A percentile compares a stretch with the other conserved stretches of the same genome.
Evolutionary conservation across 1,139 yeast species (phyloP).

Genomic region (Candida sanyaensis): DNA sequence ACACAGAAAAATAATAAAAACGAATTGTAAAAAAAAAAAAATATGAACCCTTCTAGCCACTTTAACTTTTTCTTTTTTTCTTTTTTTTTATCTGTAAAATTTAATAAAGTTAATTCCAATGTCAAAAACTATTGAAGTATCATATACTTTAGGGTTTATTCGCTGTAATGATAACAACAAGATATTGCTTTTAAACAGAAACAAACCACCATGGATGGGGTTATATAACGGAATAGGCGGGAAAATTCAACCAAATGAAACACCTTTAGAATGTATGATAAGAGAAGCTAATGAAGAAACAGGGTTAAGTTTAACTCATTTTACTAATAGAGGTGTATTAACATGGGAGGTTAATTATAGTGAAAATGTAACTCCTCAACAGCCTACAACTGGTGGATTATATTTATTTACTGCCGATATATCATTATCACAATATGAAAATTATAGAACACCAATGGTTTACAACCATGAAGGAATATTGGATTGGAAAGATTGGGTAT

Average conservation of each 20-base stretch:
- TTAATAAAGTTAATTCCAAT: background rate
- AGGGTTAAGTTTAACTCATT: constrained; percentile 33
- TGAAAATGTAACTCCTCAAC: constrained; percentile 2
- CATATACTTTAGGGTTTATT: constrained; percentile 43
- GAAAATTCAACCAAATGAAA: constrained; percentile 37
- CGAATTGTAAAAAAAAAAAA: too few relatives aligned
- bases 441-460: constrained; percentile 27
- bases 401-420: constrained; percentile 44
- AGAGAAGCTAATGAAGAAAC: constrained; percentile 50
- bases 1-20: too few relatives aligned
- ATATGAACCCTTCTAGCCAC: too few relatives aligned
- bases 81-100: background rate
- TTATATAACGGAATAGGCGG: constrained; percentile 57
- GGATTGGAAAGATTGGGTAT: constrained; percentile 44
- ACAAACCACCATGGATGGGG: constrained; percentile 54
- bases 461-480: constrained; percentile 44
- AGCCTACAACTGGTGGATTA: constrained; percentile 36
- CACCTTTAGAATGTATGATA: constrained; percentile 41
- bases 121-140: background rate
- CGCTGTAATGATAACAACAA: constrained; percentile 33
- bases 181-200: constrained; percentile 41
- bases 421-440: constrained; percentile 23
- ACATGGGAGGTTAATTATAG: constrained; percentile 32
- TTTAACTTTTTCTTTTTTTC: background rate
- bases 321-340: constrained; percentile 36